Percentiles rank a stretch among this genome's conserved stretches.
Conservation (phyloP, 2,329 filamentous ascomycete species). For the Fusarium sp. region DNA sequence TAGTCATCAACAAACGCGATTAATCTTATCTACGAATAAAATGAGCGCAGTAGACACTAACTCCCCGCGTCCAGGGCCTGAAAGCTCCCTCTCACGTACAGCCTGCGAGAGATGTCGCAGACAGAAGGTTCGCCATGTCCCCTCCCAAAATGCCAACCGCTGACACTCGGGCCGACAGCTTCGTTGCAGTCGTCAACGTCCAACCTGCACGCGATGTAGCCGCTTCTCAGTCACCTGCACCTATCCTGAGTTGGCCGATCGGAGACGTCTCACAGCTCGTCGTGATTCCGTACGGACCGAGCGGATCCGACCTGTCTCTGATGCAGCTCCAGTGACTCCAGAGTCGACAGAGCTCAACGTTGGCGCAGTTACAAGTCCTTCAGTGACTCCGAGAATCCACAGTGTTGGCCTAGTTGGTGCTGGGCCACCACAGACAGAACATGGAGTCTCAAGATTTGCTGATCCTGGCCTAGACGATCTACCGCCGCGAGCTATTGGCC, state of each 20-base stretch:
- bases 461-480: background rate
- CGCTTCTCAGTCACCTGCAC: background rate
- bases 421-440: background rate
- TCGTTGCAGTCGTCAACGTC: background rate
- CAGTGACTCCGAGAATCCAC: background rate
- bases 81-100: background rate
- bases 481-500: background rate
- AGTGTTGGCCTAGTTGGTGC: rapidly evolving
- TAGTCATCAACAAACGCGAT: background rate
- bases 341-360: background rate
- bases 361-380: background rate
- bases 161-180: background rate
- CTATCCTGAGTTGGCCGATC: background rate
- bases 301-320: background rate
- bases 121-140: background rate
- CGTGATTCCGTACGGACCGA: background rate
- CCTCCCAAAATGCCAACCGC: background rate
- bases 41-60: background rate
- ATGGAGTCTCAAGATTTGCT: background rate
- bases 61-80: background rate
- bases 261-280: background rate
- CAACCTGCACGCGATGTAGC: background rate
- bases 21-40: too few species aligned
- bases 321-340: background rate
- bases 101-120: background rate